Conservation (phyloP, 23 red algal species). For the Gracilaria domingensis region DNA sequence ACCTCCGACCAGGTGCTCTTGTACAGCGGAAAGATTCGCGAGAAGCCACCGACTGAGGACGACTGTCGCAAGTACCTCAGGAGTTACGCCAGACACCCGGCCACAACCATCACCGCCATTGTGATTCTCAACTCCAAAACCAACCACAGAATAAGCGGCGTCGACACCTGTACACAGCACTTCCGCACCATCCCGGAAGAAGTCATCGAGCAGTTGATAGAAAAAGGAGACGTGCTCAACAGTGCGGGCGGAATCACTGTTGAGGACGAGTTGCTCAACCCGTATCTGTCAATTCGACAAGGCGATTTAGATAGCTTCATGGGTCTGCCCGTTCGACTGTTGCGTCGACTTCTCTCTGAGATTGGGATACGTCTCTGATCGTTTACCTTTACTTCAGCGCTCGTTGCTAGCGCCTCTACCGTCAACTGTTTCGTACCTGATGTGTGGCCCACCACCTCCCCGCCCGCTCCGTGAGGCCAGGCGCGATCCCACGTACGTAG, state of each 20-base stretch:
- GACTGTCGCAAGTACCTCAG: slow-evolving; percentile 58
- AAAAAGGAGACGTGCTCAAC: slow-evolving; percentile 68
- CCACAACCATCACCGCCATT: slow-evolving; percentile 65
- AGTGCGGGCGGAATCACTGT: slow-evolving; percentile 76
- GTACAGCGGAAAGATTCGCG: slow-evolving; percentile 52
- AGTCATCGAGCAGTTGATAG: slow-evolving; percentile 65
- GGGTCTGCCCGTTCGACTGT: slow-evolving; percentile 57
- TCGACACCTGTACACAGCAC: slow-evolving; percentile 60
- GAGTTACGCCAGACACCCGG: slow-evolving; percentile 57
- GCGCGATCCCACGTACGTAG: slow-evolving; percentile 19
- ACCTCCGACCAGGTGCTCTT: slow-evolving; percentile 82
- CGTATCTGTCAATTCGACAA: slow-evolving; percentile 40
- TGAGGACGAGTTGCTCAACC: slow-evolving; percentile 61
- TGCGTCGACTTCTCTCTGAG: slow-evolving; percentile 42
- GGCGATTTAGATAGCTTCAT: slow-evolving; percentile 68
- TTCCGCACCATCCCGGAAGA: slow-evolving; percentile 69
- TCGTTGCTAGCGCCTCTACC: neutral
- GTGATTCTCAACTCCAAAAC: slow-evolving; percentile 38
- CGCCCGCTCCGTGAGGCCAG: neutral
- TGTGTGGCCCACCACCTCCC: neutral
- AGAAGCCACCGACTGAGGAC: slow-evolving; percentile 49
- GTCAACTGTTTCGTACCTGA: neutral
- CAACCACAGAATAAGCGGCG: slow-evolving; percentile 29
- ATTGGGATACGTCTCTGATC: slow-evolving; percentile 18
- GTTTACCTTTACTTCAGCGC: neutral